A percentile compares a stretch with the other conserved stretches of the same genome.
These are phyloP conservation scores for Colletotrichum simmondsii DNA, from an alignment of 2,329 filamentous ascomycete genomes.

Conservation along the genomic window DNA sequence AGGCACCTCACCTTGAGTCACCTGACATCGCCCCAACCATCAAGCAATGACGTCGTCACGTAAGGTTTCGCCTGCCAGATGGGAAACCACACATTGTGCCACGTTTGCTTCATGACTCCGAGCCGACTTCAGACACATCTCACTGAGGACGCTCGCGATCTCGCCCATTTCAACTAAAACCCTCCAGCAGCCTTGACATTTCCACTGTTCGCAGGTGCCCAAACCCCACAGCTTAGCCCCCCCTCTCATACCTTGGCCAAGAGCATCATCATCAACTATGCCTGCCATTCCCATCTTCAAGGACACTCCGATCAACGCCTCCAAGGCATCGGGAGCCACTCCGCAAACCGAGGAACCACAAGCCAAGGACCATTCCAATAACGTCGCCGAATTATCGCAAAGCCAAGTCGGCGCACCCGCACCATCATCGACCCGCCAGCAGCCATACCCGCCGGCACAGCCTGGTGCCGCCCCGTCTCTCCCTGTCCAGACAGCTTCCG, in stretches of 20 bases:
- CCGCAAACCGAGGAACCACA: constrained; percentile 51
- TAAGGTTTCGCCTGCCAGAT: constrained; percentile 32
- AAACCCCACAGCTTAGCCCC: constrained; percentile 6
- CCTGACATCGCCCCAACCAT: constrained; percentile 29
- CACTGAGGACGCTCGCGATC: background rate
- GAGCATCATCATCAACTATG: constrained; percentile 50
- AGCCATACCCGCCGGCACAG: constrained; percentile 53
- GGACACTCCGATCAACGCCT: constrained; percentile 67
- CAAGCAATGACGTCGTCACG: constrained; percentile 33
- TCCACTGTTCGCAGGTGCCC: background rate
- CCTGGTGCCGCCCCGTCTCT: constrained; percentile 59
- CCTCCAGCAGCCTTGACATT: background rate
- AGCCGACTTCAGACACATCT: constrained; percentile 27
- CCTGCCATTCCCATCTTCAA: constrained; percentile 70
- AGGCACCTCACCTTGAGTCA: constrained; percentile 19
- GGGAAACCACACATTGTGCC: constrained; percentile 32
- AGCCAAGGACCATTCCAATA: background rate
- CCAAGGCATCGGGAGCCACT: constrained; percentile 62
- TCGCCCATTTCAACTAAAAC: background rate
- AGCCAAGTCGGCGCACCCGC: constrained; percentile 36
- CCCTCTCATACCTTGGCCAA: constrained; percentile 20
- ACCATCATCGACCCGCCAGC: constrained; percentile 37
- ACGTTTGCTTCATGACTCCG: constrained; percentile 32
- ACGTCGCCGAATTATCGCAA: constrained; percentile 33
- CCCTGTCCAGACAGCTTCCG: constrained; percentile 54